Base-by-base conservation (phyloP, 441 rosid genomes). In the Pelargonium australe region DNA sequence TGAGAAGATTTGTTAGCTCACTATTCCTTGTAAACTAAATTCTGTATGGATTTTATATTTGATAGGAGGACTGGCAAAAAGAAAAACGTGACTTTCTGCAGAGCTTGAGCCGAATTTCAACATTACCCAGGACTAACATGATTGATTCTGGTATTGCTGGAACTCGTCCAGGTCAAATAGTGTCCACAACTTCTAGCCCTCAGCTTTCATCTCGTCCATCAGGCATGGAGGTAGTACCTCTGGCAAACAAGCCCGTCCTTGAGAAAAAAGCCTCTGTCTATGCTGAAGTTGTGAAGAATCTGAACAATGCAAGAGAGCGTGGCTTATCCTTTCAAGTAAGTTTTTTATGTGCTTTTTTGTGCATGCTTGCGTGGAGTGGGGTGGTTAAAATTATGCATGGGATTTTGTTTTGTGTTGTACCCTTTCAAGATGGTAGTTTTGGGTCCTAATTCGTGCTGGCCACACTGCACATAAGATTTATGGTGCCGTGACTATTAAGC, bases 21-120 rank as follows among this genome's bases (percentile, higher is more conserved):
- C 58, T 68, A 19, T 65, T 67, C 68, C 65, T 68, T 74, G 41
- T 31, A 55, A 58, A 60, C 64, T 58, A 55, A 66, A 68, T 72
- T 51, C 68, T 71, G 31, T 45, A 17, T 72, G 57, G 8, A 70
- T 47, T 51, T 57, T 75, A 28, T 73, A 34, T 76, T 58, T 65
- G 82, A 81, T 84, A 94, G 99, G 96, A 89, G 47, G 97, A 91
- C 78, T 94, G 99, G 99, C 85, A 87, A 76, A 94, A 89, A 75
- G 99, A 88, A 82, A 94, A 89, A 69, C 95, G 91, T 43, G 94
- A 89, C 68, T 94, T 94, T 81, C 93, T 91, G 73, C 97, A 89
- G 83, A 94, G 96, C 78, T 84, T 94, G 79, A 88, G 89, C 78
- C 87, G 89, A 65, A 90, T 94, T 79, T 87, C 99, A 74, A 79